Conservation (phyloP, 177 flowering plant species). For the Vitis hybrid region DNA sequence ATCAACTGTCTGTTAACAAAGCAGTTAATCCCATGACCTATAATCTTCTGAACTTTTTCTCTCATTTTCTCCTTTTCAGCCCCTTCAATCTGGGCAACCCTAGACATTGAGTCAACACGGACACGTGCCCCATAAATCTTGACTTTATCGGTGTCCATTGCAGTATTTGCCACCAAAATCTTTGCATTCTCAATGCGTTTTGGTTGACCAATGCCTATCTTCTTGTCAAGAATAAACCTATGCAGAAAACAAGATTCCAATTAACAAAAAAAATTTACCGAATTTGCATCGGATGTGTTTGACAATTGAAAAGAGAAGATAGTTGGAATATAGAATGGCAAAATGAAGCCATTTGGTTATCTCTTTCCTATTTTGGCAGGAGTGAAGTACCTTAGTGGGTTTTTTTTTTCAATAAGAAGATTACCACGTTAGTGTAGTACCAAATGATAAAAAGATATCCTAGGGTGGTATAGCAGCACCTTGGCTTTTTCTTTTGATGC, state of each 20-base stretch:
- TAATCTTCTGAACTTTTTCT: constrained; percentile 93
- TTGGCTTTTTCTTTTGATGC: too few species aligned
- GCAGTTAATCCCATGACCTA: constrained; percentile 94
- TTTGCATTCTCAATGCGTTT: constrained; percentile 97
- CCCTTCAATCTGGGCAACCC: constrained; percentile 91
- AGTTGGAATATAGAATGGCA: too few species aligned
- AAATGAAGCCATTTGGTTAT: too few species aligned
- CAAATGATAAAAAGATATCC: too few species aligned
- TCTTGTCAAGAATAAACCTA: constrained; percentile 99
- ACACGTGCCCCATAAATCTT: constrained; percentile 99
- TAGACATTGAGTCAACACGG: constrained; percentile 98
- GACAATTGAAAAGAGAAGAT: too few species aligned
- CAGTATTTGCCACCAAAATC: constrained; percentile 97
- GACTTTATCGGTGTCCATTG: constrained; percentile 99
- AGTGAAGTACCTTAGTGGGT: too few species aligned
- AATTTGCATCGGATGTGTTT: not conserved
- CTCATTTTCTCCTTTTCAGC: constrained; percentile 99
- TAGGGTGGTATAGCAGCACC: too few species aligned
- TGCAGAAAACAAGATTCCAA: constrained; percentile 7
- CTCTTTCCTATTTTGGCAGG: too few species aligned
- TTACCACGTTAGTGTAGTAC: too few species aligned
- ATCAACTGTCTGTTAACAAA: constrained; percentile 95
- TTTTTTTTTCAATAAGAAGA: too few species aligned
- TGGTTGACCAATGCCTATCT: constrained; percentile 97
- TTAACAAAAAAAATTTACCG: not conserved